Percentiles rank a stretch among this genome's conserved stretches.
Conservation (phyloP, 1,139 yeast genomes). For the Blastobotrys capitulatus region DNA sequence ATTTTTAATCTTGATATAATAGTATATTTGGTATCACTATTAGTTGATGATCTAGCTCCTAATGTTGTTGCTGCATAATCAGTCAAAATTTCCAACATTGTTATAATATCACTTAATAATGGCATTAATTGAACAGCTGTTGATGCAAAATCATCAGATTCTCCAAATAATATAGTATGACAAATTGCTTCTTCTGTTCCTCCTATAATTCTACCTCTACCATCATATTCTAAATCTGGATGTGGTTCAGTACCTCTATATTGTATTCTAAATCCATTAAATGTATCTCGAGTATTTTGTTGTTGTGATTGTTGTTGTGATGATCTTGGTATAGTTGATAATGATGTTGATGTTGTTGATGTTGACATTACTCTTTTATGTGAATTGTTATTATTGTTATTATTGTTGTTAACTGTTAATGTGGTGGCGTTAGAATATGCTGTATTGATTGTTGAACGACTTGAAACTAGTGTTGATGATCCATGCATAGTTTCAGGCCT, state of each 20-base stretch:
- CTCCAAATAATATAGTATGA: slow-evolving; percentile 62
- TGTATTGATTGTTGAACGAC: slow-evolving; percentile 1
- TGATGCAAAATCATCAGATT: slow-evolving; percentile 36
- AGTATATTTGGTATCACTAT: slow-evolving; percentile 32
- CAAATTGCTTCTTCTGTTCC: slow-evolving; percentile 67
- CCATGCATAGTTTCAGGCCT: slow-evolving; percentile 8
- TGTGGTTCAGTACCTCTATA: slow-evolving; percentile 44
- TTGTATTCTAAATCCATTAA: slow-evolving; percentile 5
- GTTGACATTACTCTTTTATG: slow-evolving; percentile 9
- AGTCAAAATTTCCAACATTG: slow-evolving; percentile 45
- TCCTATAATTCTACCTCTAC: slow-evolving; percentile 40
- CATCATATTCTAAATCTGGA: slow-evolving; percentile 60
- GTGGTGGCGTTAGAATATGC: neutral
- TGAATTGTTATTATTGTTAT: slow-evolving; percentile 1
- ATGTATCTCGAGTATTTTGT: no score
- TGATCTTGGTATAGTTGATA: neutral
- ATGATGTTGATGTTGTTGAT: slow-evolving; percentile 5
- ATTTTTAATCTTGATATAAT: slow-evolving; percentile 26
- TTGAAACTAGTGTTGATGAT: slow-evolving; percentile 6
- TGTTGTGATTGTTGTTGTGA: no score
- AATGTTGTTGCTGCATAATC: slow-evolving; percentile 36
- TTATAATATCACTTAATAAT: slow-evolving; percentile 53
- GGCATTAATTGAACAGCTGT: slow-evolving; percentile 59
- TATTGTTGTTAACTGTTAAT: slow-evolving; percentile 4
- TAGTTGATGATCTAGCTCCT: slow-evolving; percentile 17